Conservation (phyloP, 1,284 basidiomycete species). For the Ganoderma sp. region DNA sequence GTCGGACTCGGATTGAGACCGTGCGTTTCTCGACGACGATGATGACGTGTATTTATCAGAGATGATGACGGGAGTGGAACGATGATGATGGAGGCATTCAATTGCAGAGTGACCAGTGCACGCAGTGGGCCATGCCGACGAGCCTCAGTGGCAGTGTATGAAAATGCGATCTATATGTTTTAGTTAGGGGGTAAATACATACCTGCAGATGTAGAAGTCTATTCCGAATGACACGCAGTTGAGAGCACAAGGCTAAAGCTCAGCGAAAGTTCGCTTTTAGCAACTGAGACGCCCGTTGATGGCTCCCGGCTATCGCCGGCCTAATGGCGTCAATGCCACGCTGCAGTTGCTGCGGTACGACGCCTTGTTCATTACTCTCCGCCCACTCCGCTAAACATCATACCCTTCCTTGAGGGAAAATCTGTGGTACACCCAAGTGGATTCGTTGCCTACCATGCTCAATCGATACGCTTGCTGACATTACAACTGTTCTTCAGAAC, state of each 20-base stretch:
- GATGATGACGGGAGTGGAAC: background rate
- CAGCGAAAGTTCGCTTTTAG: background rate
- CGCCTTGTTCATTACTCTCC: background rate
- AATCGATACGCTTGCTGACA: background rate
- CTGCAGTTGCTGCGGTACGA: background rate
- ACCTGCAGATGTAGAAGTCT: too few relatives aligned
- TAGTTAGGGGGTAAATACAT: too few relatives aligned
- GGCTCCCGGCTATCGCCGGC: background rate
- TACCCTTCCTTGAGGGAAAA: too few relatives aligned
- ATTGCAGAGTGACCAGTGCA: too few relatives aligned
- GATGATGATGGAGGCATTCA: too few relatives aligned
- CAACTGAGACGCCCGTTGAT: background rate
- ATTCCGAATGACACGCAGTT: too few relatives aligned
- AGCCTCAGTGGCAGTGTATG: too few relatives aligned
- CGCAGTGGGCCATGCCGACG: too few relatives aligned
- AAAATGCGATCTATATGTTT: too few relatives aligned
- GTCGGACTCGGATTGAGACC: background rate
- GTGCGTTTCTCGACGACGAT: background rate
- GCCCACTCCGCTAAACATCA: background rate
- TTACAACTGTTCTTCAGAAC: background rate
- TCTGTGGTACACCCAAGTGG: too few relatives aligned
- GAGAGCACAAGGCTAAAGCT: too few relatives aligned
- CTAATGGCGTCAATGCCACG: background rate
- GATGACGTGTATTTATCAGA: background rate
- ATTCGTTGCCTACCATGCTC: background rate